These are phyloP conservation scores for Naegleria fowleri DNA, from an alignment of 208 protist species.

Conservation along the genomic window DNA sequence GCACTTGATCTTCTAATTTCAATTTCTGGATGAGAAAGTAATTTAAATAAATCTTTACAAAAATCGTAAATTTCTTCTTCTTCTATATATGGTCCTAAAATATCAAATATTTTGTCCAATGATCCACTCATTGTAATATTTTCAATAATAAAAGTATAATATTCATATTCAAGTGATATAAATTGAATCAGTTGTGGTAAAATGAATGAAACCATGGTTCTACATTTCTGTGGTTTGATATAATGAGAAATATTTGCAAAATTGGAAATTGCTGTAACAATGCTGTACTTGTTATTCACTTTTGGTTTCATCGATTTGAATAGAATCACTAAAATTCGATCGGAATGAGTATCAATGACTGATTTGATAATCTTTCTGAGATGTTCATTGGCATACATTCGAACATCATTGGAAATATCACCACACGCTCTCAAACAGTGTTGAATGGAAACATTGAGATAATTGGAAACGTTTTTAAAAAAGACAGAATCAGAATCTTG, in stretches of 20 bases:
- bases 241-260: slow-evolving; percentile 11
- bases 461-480: background rate
- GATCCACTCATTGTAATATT: background rate
- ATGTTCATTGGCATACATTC: background rate
- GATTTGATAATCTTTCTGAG: background rate
- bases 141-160: background rate
- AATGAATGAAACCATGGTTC: background rate
- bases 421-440: background rate
- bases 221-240: slow-evolving; percentile 23
- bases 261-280: background rate
- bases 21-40: background rate
- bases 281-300: background rate
- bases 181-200: background rate
- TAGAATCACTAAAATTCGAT: slow-evolving; percentile 4
- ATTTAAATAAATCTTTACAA: background rate
- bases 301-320: slow-evolving; percentile 9
- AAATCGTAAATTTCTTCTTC: background rate
- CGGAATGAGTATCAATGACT: background rate
- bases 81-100: slow-evolving; percentile 14
- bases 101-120: slow-evolving; percentile 1
- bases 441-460: background rate
- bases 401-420: background rate
- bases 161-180: background rate
- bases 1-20: background rate
- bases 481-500: background rate